Base-by-base conservation (phyloP, 2,329 filamentous ascomycete species). In the Fonsecaea pugnacius region DNA sequence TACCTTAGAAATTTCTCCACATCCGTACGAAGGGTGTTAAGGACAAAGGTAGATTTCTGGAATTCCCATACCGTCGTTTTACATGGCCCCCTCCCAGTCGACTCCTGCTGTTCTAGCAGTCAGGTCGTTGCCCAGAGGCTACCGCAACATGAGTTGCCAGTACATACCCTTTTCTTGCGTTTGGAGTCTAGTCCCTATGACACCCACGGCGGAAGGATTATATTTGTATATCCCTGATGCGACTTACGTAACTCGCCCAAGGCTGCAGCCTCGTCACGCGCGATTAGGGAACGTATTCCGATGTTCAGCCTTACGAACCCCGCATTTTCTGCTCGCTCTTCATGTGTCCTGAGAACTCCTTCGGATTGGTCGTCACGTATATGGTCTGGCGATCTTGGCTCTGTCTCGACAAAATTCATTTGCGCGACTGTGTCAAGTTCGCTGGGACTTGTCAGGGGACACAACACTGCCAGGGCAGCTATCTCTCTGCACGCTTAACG, bases 221-320 rank as follows among this genome's bases (percentile, higher is more conserved):
- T 30, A 30, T 30, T 30, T 3, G 27, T 4, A 6, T 6, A 30
- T 4, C 6, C 27, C 6, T 30, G 27, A 30, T 30, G 4, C 6
- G 4, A 30, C 27, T 30, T 36, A 9, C 33, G 33, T 36, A 36
- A 14, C 8, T 0, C 9, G 33, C 33, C 6, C 33, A 10, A n/a
- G 38, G 35, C 7, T 24, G 10, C 43, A 48, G 43, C 43, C 16
- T 40, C 27, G 24, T 54, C 14, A 33, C 4, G 10, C 8, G 8
- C 14, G 8, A 27, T 27, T n/a, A 36, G 35, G 51, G 33, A 54
- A 46, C 18, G 35, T 21, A 4, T 60, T 14, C 58, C 58, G 33
- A 60, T 27, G 10, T 36, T 50, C 54, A 36, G 59, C 59, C 59
- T 56, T 46, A 38, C 33, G 21, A 30, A 18, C 24, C 52, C 51